Evolutionary conservation across 2,329 filamentous ascomycete genomes (phyloP).

Genomic region (Daldinia sp.): DNA sequence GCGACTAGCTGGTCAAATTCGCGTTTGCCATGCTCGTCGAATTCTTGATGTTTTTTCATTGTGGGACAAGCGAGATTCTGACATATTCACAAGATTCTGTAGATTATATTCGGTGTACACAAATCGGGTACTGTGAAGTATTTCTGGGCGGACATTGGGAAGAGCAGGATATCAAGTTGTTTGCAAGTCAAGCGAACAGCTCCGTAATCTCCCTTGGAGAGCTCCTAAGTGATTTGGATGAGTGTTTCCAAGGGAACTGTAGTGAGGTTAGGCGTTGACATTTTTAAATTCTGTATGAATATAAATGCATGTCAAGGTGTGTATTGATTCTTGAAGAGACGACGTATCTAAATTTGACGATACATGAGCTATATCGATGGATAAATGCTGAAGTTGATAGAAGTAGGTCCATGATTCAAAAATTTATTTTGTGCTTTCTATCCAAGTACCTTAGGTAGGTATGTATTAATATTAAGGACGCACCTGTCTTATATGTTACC

Average conservation of each 20-base stretch:
- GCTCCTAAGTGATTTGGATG: slow-evolving; percentile 57
- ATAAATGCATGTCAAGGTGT: neutral
- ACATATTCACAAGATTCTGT: slow-evolving; percentile 46
- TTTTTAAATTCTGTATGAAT: neutral
- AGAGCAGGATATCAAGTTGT: slow-evolving; percentile 60
- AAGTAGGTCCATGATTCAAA: too few relatives aligned
- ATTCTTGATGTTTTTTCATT: slow-evolving; percentile 12
- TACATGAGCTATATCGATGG: too few relatives aligned
- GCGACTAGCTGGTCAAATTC: slow-evolving; percentile 13
- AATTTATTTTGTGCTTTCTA: too few relatives aligned
- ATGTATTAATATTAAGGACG: too few relatives aligned
- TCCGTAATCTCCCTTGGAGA: slow-evolving; percentile 62
- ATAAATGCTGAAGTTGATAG: too few relatives aligned
- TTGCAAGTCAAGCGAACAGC: slow-evolving; percentile 63
- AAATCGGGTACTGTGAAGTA: slow-evolving; percentile 72
- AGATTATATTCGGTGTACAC: slow-evolving; percentile 65
- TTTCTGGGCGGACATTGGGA: slow-evolving; percentile 63
- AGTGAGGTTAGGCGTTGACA: slow-evolving; percentile 19
- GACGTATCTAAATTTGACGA: too few relatives aligned
- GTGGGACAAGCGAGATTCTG: slow-evolving; percentile 28
- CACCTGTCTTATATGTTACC: too few relatives aligned
- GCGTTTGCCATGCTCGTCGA: neutral
- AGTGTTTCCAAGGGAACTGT: slow-evolving; percentile 65
- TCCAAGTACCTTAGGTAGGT: too few relatives aligned
- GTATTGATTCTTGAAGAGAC: too few relatives aligned